phyloP scores from a whole-genome alignment of 192 early-diverging fungal species.

The Cetraspora pellucida region DNA sequence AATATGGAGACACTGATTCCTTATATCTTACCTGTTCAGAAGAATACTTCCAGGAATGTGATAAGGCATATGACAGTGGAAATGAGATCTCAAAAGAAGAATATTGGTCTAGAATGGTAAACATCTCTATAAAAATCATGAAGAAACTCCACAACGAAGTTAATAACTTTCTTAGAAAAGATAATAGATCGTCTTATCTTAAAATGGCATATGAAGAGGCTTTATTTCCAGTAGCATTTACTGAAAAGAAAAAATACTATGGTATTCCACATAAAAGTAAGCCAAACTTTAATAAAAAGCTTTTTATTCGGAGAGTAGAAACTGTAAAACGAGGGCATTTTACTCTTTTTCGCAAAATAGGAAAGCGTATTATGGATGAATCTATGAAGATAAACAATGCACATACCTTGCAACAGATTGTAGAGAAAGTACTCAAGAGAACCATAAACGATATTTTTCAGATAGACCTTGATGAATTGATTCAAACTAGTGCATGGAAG shows the following conservation, averaged over 20 bases:
- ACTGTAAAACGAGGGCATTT: neutral
- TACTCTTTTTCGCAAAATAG: neutral
- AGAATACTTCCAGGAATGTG: conserved; percentile 9
- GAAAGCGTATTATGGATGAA: neutral
- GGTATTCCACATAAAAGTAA: neutral
- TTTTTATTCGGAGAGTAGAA: neutral
- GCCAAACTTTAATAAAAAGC: neutral
- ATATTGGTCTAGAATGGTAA: conserved; percentile 10
- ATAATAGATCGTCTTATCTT: conserved; percentile 3
- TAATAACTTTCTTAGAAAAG: neutral
- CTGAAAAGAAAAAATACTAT: conserved; percentile 18
- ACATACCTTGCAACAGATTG: neutral
- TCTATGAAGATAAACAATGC: conserved; percentile 1
- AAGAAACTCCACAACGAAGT: conserved; percentile 4
- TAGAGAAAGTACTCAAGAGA: neutral
- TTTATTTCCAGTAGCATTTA: conserved; percentile 17
- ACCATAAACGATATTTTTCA: neutral
- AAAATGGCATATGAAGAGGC: conserved; percentile 23
- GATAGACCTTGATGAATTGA: neutral
- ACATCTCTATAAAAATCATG: conserved; percentile 1
- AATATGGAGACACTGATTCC: neutral
- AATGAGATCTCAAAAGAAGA: neutral
- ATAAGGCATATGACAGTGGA: neutral
- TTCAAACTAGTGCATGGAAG: conserved; percentile 1
- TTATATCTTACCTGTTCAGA: conserved; percentile 8